phyloP scores from a whole-genome alignment of 192 early-diverging fungal species.

The Coemansia sp. region DNA sequence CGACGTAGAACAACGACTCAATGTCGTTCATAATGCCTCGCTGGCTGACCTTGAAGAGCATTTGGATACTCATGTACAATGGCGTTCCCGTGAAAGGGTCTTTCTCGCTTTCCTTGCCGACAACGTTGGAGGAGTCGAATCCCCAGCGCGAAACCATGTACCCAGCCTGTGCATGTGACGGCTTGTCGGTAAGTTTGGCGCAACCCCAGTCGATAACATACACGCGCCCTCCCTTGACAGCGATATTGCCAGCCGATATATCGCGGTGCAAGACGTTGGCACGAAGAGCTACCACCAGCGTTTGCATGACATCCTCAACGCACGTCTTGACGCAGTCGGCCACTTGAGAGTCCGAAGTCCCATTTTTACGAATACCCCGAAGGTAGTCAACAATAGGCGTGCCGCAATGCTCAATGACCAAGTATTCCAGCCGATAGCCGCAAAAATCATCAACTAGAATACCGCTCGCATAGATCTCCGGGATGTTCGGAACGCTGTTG shows the following conservation, averaged over 20 bases:
- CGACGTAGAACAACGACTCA: neutral
- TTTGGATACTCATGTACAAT: conserved; percentile 11
- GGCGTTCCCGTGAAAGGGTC: neutral
- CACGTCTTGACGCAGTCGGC: neutral
- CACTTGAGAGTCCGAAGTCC: neutral
- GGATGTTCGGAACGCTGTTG: neutral
- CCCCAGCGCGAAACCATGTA: neutral
- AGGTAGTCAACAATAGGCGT: neutral
- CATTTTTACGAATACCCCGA: neutral
- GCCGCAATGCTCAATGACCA: conserved; percentile 20
- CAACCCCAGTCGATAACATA: conserved; percentile 20
- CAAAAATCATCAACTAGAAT: conserved; percentile 5
- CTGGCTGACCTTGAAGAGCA: neutral
- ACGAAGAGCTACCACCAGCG: neutral
- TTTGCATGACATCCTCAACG: neutral
- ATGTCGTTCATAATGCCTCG: neutral
- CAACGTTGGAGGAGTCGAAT: neutral
- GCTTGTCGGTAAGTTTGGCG: neutral
- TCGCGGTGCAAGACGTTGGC: conserved; percentile 10
- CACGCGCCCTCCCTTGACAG: neutral
- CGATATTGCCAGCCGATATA: conserved; percentile 11
- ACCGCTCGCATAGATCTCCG: conserved; percentile 9
- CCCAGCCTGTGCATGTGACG: neutral
- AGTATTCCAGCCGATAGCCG: conserved; percentile 18
- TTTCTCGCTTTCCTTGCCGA: neutral